A percentile compares a stretch with the other conserved stretches of the same genome.
phyloP scores from a whole-genome alignment of 495 filamentous ascomycete genomes.

The Jackrogersella minutella region DNA sequence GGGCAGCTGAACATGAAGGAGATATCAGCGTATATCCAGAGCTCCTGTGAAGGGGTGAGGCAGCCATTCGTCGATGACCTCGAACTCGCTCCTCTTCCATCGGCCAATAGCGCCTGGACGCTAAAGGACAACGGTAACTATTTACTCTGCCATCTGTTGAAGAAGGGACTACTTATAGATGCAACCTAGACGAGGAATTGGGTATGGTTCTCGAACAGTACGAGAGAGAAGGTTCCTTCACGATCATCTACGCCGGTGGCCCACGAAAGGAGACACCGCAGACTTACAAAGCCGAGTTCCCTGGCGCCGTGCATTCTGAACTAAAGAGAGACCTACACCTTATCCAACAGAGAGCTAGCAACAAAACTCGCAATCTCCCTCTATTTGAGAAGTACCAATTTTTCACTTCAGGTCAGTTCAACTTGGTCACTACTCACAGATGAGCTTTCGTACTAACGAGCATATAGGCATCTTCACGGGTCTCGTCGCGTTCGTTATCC shows the following conservation, averaged over 20 bases:
- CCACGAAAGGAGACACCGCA: slow-evolving; percentile 46
- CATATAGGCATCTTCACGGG: slow-evolving; percentile 81
- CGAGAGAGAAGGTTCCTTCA: slow-evolving; percentile 51
- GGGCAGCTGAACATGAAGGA: slow-evolving; percentile 61
- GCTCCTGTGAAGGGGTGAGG: slow-evolving; percentile 38
- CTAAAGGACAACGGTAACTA: slow-evolving; percentile 69
- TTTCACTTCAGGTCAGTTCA: slow-evolving; percentile 69
- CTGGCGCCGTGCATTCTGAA: slow-evolving; percentile 54
- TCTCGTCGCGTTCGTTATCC: slow-evolving; percentile 65
- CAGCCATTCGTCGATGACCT: slow-evolving; percentile 57
- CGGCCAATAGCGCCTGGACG: slow-evolving; percentile 55
- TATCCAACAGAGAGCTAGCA: slow-evolving; percentile 31
- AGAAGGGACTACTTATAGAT: slow-evolving; percentile 16
- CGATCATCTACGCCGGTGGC: slow-evolving; percentile 52
- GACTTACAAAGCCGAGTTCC: slow-evolving; percentile 58
- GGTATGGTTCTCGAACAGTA: slow-evolving; percentile 48
- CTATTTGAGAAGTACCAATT: slow-evolving; percentile 93
- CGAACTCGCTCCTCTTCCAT: slow-evolving; percentile 56
- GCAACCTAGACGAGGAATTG: slow-evolving; percentile 49
- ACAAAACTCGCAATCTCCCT: slow-evolving; percentile 53
- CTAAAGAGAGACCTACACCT: slow-evolving; percentile 53
- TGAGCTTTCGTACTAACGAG: slow-evolving; percentile 47
- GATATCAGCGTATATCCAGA: slow-evolving; percentile 45
- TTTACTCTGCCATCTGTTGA: background rate
- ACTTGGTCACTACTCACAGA: background rate